Evolutionary conservation across 1,284 basidiomycete species (phyloP).

Genomic region (Leccinum pachyderme): DNA sequence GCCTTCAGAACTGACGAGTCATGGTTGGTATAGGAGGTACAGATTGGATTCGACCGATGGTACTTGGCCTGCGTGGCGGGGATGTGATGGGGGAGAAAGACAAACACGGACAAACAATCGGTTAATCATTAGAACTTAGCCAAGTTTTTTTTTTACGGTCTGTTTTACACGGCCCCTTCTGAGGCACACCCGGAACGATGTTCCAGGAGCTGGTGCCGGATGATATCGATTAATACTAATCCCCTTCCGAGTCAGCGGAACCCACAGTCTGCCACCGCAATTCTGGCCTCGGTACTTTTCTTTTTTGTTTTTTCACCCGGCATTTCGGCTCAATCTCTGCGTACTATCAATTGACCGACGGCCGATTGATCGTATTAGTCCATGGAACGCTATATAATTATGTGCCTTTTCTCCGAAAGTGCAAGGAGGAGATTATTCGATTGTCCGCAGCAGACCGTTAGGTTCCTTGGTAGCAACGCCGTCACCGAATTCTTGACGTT

Average conservation of each 20-base stretch:
- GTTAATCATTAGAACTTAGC: slow-evolving; percentile 3
- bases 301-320: neutral
- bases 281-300: slow-evolving; percentile 6
- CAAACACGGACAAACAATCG: slow-evolving; percentile 30
- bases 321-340: slow-evolving; percentile 12
- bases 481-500: slow-evolving; percentile 3
- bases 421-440: slow-evolving; percentile 1
- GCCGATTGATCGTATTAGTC: slow-evolving; percentile 1
- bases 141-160: neutral
- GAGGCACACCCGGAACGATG: slow-evolving; percentile 5
- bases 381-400: slow-evolving; percentile 6
- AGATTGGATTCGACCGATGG: slow-evolving; percentile 7
- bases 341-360: slow-evolving; percentile 6
- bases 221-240: slow-evolving; percentile 9
- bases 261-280: slow-evolving; percentile 6
- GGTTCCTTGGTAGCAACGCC: slow-evolving; percentile 4
- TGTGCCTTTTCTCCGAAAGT: slow-evolving; percentile 1
- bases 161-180: slow-evolving; percentile 3
- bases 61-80: slow-evolving; percentile 3
- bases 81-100: neutral
- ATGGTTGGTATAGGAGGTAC: slow-evolving; percentile 30
- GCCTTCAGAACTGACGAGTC: slow-evolving; percentile 45
- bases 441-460: slow-evolving; percentile 6
- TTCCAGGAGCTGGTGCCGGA: slow-evolving; percentile 13
- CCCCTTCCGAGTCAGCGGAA: neutral